Evolutionary conservation across 2,329 filamentous ascomycete species (phyloP), one percentile per base, ranked within the genome.

Genomic region (Diaporthe citrichinensis): DNA sequence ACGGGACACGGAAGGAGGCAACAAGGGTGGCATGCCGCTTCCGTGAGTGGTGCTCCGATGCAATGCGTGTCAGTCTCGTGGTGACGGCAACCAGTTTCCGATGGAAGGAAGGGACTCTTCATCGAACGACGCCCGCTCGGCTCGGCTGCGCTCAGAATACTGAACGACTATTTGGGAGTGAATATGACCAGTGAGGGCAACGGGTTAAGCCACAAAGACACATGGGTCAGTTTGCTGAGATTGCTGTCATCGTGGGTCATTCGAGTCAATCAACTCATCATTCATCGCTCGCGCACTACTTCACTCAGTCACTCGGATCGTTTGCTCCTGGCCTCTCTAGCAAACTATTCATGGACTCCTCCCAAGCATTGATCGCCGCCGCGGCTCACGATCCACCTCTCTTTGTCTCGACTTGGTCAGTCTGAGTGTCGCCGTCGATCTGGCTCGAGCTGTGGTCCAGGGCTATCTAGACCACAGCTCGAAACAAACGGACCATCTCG

Each of bases 21-120:
- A 46, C 39, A 62, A 62, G 59, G 59, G 59, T 62, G 36, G 15
- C 58, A 61, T n/a, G 58, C 59, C 39, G 59, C 59, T 62, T 62
- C 39, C 59, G 59, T 62, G 59, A n/a, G 10, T 61, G 23, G 36
- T 62, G 59, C 28, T 62, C 25, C 39, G 25, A 20, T 62, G 59
- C 39, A n/a, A 62, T 62, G 59, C 59, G 25, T 62, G 25, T 44
- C 59, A 20, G 59, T 31, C 59, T 62, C 59, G 59, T 62, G 59
- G 59, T 62, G n/a, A 58, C 55, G 31, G 55, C 4, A 58, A 36
- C 17, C 55, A 58, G 31, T 36, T 62, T 44, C n/a, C n/a, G 39
- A 7, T 41, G 36, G 36, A 62, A 62, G 59, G 59, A 62, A 31
- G n/a, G 31, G 8, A 23, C 39, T 25, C 59, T 23, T 25, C 59